Conservation (phyloP, 73 alveolate genomes). For the Durusdinium trenchii region DNA sequence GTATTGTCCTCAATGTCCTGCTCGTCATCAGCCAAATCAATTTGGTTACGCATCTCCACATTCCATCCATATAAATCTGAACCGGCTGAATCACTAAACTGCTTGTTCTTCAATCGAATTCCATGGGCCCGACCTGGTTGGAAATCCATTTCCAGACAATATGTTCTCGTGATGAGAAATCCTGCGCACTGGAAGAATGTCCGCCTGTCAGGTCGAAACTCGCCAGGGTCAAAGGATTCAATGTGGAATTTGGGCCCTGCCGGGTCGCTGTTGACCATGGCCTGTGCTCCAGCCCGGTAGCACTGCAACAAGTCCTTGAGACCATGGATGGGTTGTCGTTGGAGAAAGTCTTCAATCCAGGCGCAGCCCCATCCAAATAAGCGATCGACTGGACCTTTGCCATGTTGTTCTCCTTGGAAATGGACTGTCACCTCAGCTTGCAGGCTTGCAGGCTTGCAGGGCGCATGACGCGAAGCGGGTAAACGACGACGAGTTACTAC, state of each 20-base stretch:
- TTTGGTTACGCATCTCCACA: not conserved
- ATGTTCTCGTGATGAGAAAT: not conserved
- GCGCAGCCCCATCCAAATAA: constrained; percentile 34
- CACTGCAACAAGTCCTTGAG: not conserved
- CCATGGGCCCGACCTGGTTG: not conserved
- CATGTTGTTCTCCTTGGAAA: constrained; percentile 22
- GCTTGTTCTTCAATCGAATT: not conserved
- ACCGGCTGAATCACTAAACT: not conserved
- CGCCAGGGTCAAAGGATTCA: not conserved
- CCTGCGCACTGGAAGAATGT: not conserved
- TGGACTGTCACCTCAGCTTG: not conserved
- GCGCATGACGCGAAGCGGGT: too few species aligned
- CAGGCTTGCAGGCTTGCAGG: not conserved
- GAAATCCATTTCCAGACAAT: not conserved
- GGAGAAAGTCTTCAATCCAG: constrained; percentile 25
- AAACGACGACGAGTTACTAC: too few species aligned
- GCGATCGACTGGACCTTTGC: constrained; percentile 43
- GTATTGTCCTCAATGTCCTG: not conserved
- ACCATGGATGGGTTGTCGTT: constrained; percentile 4
- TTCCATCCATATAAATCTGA: not conserved
- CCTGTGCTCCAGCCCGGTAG: constrained; percentile 2
- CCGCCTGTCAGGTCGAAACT: not conserved
- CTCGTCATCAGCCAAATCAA: not conserved
- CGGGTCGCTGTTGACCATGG: constrained; percentile 16
- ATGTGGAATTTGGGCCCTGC: constrained; percentile 23